Conservation (phyloP, 805 yeast genomes). For the Wickerhamiella hasegawae region DNA sequence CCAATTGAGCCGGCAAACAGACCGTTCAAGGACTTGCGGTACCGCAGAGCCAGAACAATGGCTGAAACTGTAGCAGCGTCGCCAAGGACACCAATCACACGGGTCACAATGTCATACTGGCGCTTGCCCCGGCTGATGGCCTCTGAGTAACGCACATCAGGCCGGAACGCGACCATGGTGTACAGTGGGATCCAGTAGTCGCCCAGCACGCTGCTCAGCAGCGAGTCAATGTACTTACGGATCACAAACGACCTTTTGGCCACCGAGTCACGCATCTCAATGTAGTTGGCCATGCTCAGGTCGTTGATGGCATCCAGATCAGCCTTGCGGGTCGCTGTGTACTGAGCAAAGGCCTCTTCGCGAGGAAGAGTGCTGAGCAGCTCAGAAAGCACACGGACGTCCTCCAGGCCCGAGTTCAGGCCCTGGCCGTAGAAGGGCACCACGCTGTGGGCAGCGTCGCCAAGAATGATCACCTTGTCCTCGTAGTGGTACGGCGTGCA, state of each 20-base stretch:
- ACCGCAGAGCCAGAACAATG: too few species aligned
- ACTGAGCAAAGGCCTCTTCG: conserved; percentile 34
- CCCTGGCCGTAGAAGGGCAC: conserved; percentile 98
- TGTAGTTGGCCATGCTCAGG: conserved; percentile 64
- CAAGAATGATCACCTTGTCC: conserved; percentile 52
- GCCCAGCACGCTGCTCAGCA: conserved; percentile 41
- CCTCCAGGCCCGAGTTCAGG: conserved; percentile 92
- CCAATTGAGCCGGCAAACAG: too few species aligned
- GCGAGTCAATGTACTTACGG: conserved; percentile 52
- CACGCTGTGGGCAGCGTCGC: conserved; percentile 95
- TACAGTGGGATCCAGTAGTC: conserved; percentile 72
- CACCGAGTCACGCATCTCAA: conserved; percentile 77
- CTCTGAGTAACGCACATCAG: conserved; percentile 60
- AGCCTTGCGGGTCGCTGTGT: conserved; percentile 37
- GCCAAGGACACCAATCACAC: too few species aligned
- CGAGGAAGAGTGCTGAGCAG: conserved; percentile 22
- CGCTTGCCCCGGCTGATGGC: conserved; percentile 40
- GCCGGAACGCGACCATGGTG: conserved; percentile 82
- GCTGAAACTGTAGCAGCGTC: too few species aligned
- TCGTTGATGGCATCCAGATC: conserved; percentile 66
- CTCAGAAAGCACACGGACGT: conserved; percentile 51
- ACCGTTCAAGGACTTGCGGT: too few species aligned
- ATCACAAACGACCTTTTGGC: conserved; percentile 41
- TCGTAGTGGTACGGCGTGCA: conserved; percentile 53
- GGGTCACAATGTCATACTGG: conserved; percentile 40